phyloP scores from a whole-genome alignment of 371 early-diverging fungal genomes.

The Rhizomucor pusillus region DNA sequence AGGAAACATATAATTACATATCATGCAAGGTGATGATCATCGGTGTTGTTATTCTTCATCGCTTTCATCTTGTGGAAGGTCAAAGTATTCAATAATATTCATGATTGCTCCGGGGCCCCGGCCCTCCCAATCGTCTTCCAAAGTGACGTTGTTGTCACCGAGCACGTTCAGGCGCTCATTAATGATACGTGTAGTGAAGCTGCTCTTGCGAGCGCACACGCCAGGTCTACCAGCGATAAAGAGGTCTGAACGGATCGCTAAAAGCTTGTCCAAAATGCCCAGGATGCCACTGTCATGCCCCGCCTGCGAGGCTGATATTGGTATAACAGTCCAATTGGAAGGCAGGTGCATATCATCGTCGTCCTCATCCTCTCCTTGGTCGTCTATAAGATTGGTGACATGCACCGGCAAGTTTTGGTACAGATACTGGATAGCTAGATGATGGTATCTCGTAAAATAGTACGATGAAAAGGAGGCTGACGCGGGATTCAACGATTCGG shows the following conservation, averaged over 20 bases:
- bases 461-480: constrained; percentile 22
- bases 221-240: constrained; percentile 33
- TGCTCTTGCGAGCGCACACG: constrained; percentile 26
- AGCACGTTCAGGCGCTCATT: constrained; percentile 20
- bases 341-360: constrained; percentile 8
- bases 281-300: constrained; percentile 19
- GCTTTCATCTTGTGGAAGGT: neutral
- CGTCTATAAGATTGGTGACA: constrained; percentile 19
- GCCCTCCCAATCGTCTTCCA: constrained; percentile 6
- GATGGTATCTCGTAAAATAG: constrained; percentile 20
- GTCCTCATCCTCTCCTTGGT: neutral
- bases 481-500: constrained; percentile 8
- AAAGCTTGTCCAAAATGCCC: constrained; percentile 35
- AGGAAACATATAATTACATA: neutral
- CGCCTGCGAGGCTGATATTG: constrained; percentile 10
- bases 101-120: constrained; percentile 8
- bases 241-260: constrained; percentile 27
- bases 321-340: constrained; percentile 28
- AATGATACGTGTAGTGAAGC: constrained; percentile 31
- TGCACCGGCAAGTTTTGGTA: constrained; percentile 21
- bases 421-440: constrained; percentile 26
- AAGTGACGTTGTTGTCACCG: neutral
- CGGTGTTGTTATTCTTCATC: too few relatives aligned
- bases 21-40: too few relatives aligned
- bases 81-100: constrained; percentile 22